phyloP scores from a whole-genome alignment of 139 green algal genomes.

The Picochlorum sp. region DNA sequence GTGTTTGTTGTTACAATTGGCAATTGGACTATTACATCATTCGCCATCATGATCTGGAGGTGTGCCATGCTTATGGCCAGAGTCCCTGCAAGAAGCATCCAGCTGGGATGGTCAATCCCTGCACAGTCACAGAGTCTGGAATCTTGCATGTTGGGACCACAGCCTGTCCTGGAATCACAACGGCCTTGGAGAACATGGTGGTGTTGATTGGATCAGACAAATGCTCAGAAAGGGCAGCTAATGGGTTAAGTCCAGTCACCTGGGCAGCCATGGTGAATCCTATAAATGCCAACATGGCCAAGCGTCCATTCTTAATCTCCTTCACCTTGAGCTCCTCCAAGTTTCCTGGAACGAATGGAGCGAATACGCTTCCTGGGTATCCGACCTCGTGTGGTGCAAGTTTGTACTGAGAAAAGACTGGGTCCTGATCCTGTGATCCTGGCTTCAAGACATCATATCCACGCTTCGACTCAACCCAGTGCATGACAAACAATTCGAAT shows the following conservation, averaged over 20 bases:
- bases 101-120: conserved; percentile 57
- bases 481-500: conserved; percentile 81
- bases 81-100: conserved; percentile 57
- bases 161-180: conserved; percentile 1
- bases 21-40: background rate
- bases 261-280: conserved; percentile 48
- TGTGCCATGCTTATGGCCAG: conserved; percentile 28
- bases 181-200: conserved; percentile 61
- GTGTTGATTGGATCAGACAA: conserved; percentile 59
- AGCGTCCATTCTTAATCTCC: conserved; percentile 94
- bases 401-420: conserved; percentile 67
- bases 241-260: conserved; percentile 61
- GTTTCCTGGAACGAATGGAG: conserved; percentile 59
- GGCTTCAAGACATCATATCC: conserved; percentile 73
- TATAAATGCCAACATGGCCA: conserved; percentile 64
- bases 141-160: conserved; percentile 53
- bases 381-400: conserved; percentile 55
- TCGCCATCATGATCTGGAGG: conserved; percentile 17
- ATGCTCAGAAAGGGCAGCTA: conserved; percentile 61
- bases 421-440: conserved; percentile 67
- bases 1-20: no score
- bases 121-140: conserved; percentile 36
- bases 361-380: conserved; percentile 51
- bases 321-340: conserved; percentile 84
- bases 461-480: conserved; percentile 69